phyloP scores from a whole-genome alignment of 2,329 filamentous ascomycete genomes.

The Diaporthe eres region DNA sequence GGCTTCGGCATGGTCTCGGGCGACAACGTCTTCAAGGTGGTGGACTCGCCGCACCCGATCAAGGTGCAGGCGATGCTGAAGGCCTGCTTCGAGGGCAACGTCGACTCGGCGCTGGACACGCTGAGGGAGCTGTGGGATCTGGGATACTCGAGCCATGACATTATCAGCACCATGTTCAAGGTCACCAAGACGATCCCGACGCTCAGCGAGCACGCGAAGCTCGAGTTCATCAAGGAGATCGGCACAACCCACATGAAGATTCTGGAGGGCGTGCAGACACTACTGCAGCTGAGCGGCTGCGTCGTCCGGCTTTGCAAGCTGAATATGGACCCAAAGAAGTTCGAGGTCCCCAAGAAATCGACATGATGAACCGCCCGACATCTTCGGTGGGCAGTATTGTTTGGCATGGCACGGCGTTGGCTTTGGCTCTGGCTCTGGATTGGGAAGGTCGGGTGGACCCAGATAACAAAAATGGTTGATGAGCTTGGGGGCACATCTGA shows the following conservation, averaged over 20 bases:
- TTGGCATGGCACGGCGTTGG: constrained; percentile 42
- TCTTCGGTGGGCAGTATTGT: constrained; percentile 18
- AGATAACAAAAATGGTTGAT: constrained; percentile 33
- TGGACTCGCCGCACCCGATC: constrained; percentile 96
- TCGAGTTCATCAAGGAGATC: constrained; percentile 99
- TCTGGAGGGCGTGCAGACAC: constrained; percentile 95
- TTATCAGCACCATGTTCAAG: constrained; percentile 99
- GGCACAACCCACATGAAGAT: constrained; percentile 99
- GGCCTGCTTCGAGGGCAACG: constrained; percentile 91
- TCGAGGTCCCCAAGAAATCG: constrained; percentile 63
- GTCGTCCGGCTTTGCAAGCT: constrained; percentile 92
- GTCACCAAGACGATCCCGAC: constrained; percentile 97
- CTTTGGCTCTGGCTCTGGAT: constrained; percentile 37
- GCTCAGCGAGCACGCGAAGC: constrained; percentile 92
- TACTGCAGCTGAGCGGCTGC: constrained; percentile 94
- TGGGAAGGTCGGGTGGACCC: constrained; percentile 30
- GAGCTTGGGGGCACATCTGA: constrained; percentile 37
- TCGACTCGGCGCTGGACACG: constrained; percentile 88
- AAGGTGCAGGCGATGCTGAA: constrained; percentile 99
- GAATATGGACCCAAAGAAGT: constrained; percentile 94
- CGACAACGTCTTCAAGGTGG: constrained; percentile 98
- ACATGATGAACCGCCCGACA: constrained; percentile 20
- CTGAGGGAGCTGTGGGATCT: constrained; percentile 94
- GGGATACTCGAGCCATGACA: constrained; percentile 98
- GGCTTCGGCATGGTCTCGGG: constrained; percentile 98